These are phyloP conservation scores for Cichorium intybus DNA, from an alignment of 140 eudicot genomes.

Conservation along the genomic window DNA sequence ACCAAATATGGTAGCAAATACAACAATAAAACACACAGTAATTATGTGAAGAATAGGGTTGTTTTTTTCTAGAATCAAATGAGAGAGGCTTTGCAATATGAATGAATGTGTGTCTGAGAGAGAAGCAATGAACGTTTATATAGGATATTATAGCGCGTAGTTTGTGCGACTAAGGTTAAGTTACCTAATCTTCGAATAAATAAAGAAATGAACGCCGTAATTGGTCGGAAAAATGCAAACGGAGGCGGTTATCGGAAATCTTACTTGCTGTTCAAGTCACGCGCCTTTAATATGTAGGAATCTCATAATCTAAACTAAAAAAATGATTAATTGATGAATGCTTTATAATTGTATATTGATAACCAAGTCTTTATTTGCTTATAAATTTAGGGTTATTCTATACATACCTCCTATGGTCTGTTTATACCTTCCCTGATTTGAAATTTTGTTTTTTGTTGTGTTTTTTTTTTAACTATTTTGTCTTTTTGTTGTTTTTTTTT, in stretches of 20 bases:
- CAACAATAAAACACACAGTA: neutral
- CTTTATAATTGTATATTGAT: no score
- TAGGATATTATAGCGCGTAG: conserved; percentile 26
- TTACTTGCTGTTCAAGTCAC: conserved; percentile 6
- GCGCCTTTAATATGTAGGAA: neutral
- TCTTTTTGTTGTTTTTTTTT: no score
- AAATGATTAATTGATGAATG: no score
- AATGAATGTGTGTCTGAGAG: conserved; percentile 15
- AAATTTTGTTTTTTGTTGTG: no score
- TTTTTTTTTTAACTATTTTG: no score
- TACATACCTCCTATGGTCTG: no score
- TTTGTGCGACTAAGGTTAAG: conserved; percentile 2
- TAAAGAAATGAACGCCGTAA: conserved; percentile 17
- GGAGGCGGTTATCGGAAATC: neutral
- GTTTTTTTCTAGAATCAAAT: neutral
- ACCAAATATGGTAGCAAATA: neutral
- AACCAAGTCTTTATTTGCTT: no score
- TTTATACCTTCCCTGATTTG: no score
- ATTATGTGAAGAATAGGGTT: neutral
- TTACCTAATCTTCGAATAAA: conserved; percentile 5
- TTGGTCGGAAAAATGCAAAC: conserved; percentile 14
- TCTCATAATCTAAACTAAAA: no score
- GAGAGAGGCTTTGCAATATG: conserved; percentile 21
- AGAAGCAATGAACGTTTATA: conserved; percentile 28
- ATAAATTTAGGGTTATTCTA: no score